A percentile compares a stretch with the other conserved stretches of the same genome.
Evolutionary conservation across 2,329 filamentous ascomycete genomes (phyloP).

Genomic region (Penicillium sp.): DNA sequence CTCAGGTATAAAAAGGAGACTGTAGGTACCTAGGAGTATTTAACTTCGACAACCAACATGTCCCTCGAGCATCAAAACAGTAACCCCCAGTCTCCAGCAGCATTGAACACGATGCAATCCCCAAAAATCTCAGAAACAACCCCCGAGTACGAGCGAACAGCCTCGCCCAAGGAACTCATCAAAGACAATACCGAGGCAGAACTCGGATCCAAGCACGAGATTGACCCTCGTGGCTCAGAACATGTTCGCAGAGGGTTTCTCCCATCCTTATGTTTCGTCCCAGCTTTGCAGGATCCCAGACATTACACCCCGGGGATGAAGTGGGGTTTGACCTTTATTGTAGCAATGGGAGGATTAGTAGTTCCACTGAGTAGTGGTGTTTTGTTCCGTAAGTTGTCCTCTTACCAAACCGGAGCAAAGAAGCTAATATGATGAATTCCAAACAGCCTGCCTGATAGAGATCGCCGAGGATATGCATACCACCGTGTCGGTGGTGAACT

Average conservation of each 20-base stretch:
- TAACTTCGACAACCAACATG: background rate
- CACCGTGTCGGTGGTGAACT: background rate
- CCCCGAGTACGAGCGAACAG: background rate
- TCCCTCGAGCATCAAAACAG: background rate
- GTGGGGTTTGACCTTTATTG: background rate
- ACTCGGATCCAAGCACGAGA: background rate
- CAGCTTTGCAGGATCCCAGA: background rate
- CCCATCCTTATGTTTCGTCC: background rate
- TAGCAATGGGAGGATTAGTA: background rate
- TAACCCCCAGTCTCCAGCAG: background rate
- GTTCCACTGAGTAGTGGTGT: background rate
- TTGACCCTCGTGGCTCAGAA: background rate
- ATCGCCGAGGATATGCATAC: background rate
- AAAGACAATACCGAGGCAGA: background rate
- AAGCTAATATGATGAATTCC: background rate
- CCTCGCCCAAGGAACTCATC: no score
- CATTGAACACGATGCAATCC: background rate
- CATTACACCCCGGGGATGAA: background rate
- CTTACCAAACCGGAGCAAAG: no score
- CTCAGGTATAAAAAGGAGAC: no score
- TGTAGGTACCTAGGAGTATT: no score
- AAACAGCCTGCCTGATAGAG: background rate
- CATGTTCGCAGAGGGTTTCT: background rate
- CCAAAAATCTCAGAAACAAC: background rate
- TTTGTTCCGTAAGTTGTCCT: no score